Evolutionary conservation across 116 monocot species (phyloP), one percentile per base, ranked within the genome.

Genomic region (Iris pallida): DNA sequence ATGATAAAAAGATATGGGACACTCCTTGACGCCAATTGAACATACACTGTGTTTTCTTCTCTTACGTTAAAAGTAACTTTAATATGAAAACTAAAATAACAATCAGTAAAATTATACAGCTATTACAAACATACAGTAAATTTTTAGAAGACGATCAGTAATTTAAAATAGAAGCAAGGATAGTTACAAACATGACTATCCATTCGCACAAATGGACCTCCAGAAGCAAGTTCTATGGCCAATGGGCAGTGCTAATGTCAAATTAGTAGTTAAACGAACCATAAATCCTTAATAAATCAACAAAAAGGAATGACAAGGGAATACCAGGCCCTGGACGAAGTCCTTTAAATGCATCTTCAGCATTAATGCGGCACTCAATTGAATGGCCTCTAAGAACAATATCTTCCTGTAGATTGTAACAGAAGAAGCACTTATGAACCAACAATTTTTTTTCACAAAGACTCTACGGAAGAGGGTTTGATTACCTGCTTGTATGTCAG

Each of bases 171-270:
- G 30, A 30, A 30, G 30, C 30, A 30, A 30, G 30, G 30, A 30
- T n/a, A n/a, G n/a, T n/a, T n/a, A 86, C 91, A 95, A 72, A 95
- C 73, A 73, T 95, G 95, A 77, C 95, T 95, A 55, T 95, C 95
- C 95, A 95, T 95, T 71, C 95, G 80, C 30, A 91, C 91, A 77
- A 95, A 95, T 59, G 95, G 95, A 53, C 95, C 95, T 44, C 95
- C 95, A 54, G 95, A 77, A 51, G 95, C 88, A n/a, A n/a, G n/a
- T n/a, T n/a, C n/a, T n/a, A n/a, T n/a, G n/a, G n/a, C n/a, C n/a
- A n/a, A n/a, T n/a, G n/a, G n/a, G n/a, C n/a, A n/a, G n/a, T n/a
- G n/a, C n/a, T n/a, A n/a, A n/a, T n/a, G n/a, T n/a, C n/a, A n/a
- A n/a, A n/a, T n/a, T n/a, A n/a, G n/a, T n/a, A n/a, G n/a, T n/a